phyloP scores from a whole-genome alignment of 2,329 filamentous ascomycete genomes.

The Orbilia brochopaga region DNA sequence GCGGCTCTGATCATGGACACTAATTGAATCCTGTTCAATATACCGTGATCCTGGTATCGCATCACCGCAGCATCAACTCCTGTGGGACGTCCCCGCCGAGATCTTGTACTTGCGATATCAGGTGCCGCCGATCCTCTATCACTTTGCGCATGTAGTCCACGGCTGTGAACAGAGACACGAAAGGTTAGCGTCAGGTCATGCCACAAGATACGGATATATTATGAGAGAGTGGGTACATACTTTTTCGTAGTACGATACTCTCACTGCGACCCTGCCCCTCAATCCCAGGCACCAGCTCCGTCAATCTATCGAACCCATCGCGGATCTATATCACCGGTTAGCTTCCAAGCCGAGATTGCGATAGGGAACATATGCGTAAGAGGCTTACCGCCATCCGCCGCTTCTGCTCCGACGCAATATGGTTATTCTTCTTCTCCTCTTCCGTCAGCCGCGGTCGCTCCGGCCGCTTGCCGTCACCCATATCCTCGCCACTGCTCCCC shows the following conservation, averaged over 20 bases:
- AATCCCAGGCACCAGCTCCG: conserved; percentile 78
- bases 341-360: conserved; percentile 30
- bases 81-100: conserved; percentile 64
- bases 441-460: conserved; percentile 72
- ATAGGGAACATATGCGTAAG: background rate
- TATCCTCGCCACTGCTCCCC: conserved; percentile 34
- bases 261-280: conserved; percentile 84
- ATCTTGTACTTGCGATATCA: conserved; percentile 67
- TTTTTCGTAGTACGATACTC: conserved; percentile 77
- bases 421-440: conserved; percentile 75
- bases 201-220: background rate
- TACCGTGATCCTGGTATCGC: background rate
- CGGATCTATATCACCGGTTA: conserved; percentile 65
- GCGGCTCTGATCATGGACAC: no score
- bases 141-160: conserved; percentile 70
- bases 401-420: conserved; percentile 71
- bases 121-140: conserved; percentile 65
- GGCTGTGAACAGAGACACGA: conserved; percentile 56
- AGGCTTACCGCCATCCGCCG: conserved; percentile 55
- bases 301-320: conserved; percentile 80
- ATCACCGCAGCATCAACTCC: conserved; percentile 50
- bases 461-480: conserved; percentile 26
- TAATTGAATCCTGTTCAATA: no score
- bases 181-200: conserved; percentile 5
- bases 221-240: conserved; percentile 45